Percentiles rank a stretch among this genome's conserved stretches.
Conservation (phyloP, 202 grass and related monocot genomes). For the Bolboschoenoplectus hybrid region DNA sequence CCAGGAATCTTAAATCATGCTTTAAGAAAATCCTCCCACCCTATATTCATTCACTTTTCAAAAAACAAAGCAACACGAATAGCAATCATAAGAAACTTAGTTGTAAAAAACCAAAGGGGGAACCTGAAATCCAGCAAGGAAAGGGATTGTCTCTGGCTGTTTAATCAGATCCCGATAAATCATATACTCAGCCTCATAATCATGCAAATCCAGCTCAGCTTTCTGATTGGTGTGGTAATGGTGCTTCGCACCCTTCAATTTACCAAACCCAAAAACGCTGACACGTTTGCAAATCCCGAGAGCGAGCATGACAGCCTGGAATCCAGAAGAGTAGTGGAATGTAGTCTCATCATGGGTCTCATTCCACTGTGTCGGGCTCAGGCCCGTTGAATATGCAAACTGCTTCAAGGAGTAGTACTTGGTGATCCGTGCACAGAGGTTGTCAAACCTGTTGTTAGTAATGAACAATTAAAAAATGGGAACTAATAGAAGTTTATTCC, state of each 20-base stretch:
- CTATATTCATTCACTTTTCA: constrained; percentile 25
- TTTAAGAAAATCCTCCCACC: neutral
- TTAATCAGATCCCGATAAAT: constrained; percentile 58
- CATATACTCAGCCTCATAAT: constrained; percentile 84
- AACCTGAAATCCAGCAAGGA: constrained; percentile 54
- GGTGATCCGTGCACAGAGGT: constrained; percentile 49
- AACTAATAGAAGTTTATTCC: neutral
- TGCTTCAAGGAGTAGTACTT: constrained; percentile 58
- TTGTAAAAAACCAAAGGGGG: constrained; percentile 53
- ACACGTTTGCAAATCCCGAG: constrained; percentile 55
- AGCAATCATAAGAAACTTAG: constrained; percentile 28
- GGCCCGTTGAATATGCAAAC: constrained; percentile 45
- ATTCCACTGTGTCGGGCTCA: constrained; percentile 44
- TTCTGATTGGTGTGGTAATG: constrained; percentile 81
- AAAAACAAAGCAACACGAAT: neutral
- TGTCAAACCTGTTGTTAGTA: constrained; percentile 43
- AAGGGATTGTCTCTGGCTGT: constrained; percentile 53
- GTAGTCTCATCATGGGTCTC: constrained; percentile 49
- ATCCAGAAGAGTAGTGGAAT: constrained; percentile 72
- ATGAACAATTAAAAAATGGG: neutral
- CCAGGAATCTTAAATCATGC: neutral
- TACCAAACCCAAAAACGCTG: constrained; percentile 73
- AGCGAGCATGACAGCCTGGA: constrained; percentile 69
- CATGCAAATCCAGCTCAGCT: constrained; percentile 70
- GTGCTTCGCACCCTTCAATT: constrained; percentile 55